Conservation (phyloP, 179 eudicot species). For the Amaranthus tricolor region DNA sequence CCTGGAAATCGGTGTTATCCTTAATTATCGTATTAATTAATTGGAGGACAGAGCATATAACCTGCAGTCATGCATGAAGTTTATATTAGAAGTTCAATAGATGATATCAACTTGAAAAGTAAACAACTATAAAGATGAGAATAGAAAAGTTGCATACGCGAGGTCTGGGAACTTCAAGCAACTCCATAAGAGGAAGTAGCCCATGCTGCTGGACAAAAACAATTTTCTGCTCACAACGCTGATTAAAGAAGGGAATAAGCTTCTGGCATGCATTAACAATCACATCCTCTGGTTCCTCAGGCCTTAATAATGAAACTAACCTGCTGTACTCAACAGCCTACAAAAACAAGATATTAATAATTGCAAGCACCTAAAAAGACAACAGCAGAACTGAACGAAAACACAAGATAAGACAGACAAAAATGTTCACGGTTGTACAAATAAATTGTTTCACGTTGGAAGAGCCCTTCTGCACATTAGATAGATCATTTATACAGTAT, state of each 20-base stretch:
- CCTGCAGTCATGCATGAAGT: slow-evolving; percentile 48
- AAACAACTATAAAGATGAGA: slow-evolving; percentile 14
- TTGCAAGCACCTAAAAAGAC: slow-evolving; percentile 2
- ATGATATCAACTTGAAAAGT: neutral
- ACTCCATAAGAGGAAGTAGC: slow-evolving; percentile 88
- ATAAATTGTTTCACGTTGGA: neutral
- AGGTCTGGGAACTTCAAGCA: slow-evolving; percentile 87
- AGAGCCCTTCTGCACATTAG: neutral
- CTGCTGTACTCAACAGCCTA: slow-evolving; percentile 97
- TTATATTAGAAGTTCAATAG: neutral
- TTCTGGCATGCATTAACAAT: slow-evolving; percentile 86
- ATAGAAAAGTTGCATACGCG: slow-evolving; percentile 55
- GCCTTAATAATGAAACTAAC: slow-evolving; percentile 72
- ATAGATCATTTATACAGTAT: neutral
- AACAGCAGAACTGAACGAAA: slow-evolving; percentile 5
- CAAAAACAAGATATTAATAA: slow-evolving; percentile 14
- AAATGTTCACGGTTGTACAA: neutral
- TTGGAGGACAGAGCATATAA: slow-evolving; percentile 85
- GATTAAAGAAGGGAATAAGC: slow-evolving; percentile 75
- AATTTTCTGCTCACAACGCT: slow-evolving; percentile 90
- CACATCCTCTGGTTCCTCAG: slow-evolving; percentile 93
- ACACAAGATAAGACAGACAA: neutral
- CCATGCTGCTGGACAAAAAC: slow-evolving; percentile 91
- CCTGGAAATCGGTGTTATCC: slow-evolving; percentile 85
- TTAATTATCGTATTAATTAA: slow-evolving; percentile 83